Evolutionary conservation across 2,329 filamentous ascomycete genomes (phyloP).

Genomic region (Nannizzia gypsea): DNA sequence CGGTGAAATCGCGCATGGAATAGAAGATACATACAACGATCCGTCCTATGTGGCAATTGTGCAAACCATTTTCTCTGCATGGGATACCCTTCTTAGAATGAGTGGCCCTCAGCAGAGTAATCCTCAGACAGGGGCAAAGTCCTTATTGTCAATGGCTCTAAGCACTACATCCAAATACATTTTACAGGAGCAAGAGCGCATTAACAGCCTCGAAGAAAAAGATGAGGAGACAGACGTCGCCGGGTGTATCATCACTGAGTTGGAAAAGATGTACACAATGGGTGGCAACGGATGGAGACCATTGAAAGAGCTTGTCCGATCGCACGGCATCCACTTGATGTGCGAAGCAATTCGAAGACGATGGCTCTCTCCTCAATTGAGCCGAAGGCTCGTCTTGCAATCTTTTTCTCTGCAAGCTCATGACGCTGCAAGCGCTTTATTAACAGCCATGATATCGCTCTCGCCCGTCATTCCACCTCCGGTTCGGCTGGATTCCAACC

Average conservation of each 20-base stretch:
- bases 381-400: conserved; percentile 24
- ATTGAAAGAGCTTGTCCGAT: conserved; percentile 30
- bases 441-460: conserved; percentile 22
- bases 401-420: conserved; percentile 22
- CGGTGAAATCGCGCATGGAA: conserved; percentile 25
- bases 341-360: conserved; percentile 26
- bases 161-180: conserved; percentile 30
- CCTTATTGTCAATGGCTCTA: conserved; percentile 27
- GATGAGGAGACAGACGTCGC: conserved; percentile 30
- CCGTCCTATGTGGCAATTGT: conserved; percentile 25
- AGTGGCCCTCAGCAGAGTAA: conserved; percentile 18
- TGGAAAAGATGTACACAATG: conserved; percentile 30
- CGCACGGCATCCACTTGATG: conserved; percentile 30
- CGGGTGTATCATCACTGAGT: conserved; percentile 31
- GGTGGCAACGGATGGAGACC: conserved; percentile 28
- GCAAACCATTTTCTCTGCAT: conserved; percentile 24
- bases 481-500: conserved; percentile 14
- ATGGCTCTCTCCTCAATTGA: conserved; percentile 26
- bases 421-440: conserved; percentile 27
- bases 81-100: conserved; percentile 28
- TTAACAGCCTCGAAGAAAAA: conserved; percentile 23
- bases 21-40: conserved; percentile 19
- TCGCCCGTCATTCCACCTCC: conserved; percentile 17
- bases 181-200: conserved; percentile 25
- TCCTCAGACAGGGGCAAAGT: conserved; percentile 21